A percentile compares a stretch with the other conserved stretches of the same genome.
phyloP scores from a whole-genome alignment of 2,329 filamentous ascomycete genomes.

The Clonostachys rosea region DNA sequence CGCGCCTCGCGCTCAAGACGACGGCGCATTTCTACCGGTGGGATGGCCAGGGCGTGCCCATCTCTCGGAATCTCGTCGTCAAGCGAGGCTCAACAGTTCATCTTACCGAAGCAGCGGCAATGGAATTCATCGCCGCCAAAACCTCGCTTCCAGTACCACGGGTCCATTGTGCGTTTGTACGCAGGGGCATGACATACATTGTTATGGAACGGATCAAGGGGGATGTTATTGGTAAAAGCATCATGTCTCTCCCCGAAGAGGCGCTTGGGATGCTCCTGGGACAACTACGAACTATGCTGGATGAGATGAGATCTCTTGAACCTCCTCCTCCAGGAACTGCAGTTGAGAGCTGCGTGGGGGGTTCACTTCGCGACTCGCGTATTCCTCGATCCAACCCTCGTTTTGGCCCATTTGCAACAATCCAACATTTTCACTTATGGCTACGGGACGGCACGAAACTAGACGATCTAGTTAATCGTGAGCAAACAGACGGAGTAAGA shows the following conservation, averaged over 20 bases:
- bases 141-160: constrained; percentile 38
- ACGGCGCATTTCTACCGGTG: constrained; percentile 14
- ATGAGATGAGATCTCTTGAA: constrained; percentile 6
- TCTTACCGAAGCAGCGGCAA: constrained; percentile 5
- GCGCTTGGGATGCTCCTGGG: constrained; percentile 10
- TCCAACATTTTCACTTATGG: constrained; percentile 16
- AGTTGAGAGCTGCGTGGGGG: not conserved
- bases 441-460: constrained; percentile 6
- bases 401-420: constrained; percentile 15
- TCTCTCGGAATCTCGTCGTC: constrained; percentile 16
- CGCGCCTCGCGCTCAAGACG: constrained; percentile 16
- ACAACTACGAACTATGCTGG: constrained; percentile 10
- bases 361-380: not conserved
- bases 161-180: constrained; percentile 31
- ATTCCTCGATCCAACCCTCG: not conserved
- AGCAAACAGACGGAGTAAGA: not conserved
- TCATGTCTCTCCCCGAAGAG: constrained; percentile 7
- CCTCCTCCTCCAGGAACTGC: not conserved
- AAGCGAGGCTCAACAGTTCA: constrained; percentile 10
- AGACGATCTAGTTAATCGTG: not conserved
- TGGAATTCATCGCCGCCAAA: constrained; percentile 29
- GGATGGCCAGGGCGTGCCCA: constrained; percentile 15
- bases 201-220: constrained; percentile 32
- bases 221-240: constrained; percentile 4
- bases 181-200: constrained; percentile 27